phyloP scores from a whole-genome alignment of 2,329 filamentous ascomycete genomes.

The Cercospora sp. region DNA sequence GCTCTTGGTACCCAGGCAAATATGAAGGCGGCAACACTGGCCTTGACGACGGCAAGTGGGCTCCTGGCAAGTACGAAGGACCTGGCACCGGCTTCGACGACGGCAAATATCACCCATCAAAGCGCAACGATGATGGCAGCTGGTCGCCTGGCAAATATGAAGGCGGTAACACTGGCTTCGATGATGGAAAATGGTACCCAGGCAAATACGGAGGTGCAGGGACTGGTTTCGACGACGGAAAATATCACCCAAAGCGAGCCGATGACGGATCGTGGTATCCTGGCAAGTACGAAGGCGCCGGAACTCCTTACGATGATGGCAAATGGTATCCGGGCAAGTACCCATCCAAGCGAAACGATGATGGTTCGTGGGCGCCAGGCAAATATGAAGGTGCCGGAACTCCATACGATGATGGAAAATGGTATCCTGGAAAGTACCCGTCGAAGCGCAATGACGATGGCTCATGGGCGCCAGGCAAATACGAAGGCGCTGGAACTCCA shows the following conservation, averaged over 20 bases:
- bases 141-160: neutral
- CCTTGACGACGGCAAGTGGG: constrained; percentile 4
- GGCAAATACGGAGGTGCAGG: neutral
- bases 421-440: neutral
- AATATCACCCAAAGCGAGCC: neutral
- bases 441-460: neutral
- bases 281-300: neutral
- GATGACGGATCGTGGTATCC: neutral
- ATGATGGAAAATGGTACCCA: neutral
- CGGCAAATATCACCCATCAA: neutral
- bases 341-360: neutral
- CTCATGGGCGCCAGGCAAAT: neutral
- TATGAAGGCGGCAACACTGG: constrained; percentile 3
- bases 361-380: neutral
- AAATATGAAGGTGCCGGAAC: neutral
- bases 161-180: neutral
- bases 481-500: neutral
- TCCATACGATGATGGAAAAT: neutral
- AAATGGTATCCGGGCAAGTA: neutral
- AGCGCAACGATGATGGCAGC: neutral
- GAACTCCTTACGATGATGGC: neutral
- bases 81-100: neutral
- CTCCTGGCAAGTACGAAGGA: neutral
- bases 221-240: neutral
- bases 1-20: constrained; percentile 1